Evolutionary conservation across 2,329 filamentous ascomycete species (phyloP).

Genomic region (Colletotrichum liriopes): DNA sequence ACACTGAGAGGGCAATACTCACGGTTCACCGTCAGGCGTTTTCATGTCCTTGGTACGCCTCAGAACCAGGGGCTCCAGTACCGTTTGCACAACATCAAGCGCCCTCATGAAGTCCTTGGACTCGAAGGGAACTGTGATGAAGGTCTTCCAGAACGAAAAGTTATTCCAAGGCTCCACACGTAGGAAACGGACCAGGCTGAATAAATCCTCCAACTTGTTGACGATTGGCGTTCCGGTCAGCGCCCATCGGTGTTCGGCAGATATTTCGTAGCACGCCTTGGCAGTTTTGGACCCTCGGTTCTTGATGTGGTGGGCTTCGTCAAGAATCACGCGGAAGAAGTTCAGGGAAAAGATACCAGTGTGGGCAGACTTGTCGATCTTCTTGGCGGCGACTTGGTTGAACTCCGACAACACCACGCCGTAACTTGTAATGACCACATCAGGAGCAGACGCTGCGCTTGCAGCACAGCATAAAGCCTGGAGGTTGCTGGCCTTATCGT

Average conservation of each 20-base stretch:
- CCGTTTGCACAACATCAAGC: conserved; percentile 96
- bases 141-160: conserved; percentile 99
- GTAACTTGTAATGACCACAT: conserved; percentile 95
- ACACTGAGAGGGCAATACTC: conserved; percentile 42
- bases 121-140: conserved; percentile 97
- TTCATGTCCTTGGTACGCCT: conserved; percentile 98
- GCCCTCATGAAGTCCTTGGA: conserved; percentile 94
- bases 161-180: conserved; percentile 98
- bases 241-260: conserved; percentile 90
- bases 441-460: conserved; percentile 83
- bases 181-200: conserved; percentile 92
- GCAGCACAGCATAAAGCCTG: conserved; percentile 82
- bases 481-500: conserved; percentile 85
- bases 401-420: conserved; percentile 93
- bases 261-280: conserved; percentile 92
- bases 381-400: conserved; percentile 77
- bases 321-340: conserved; percentile 95
- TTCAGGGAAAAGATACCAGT: conserved; percentile 90
- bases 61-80: conserved; percentile 95
- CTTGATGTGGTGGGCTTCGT: conserved; percentile 97
- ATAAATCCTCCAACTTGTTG: conserved; percentile 94
- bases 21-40: conserved; percentile 81
- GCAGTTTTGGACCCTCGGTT: conserved; percentile 92
- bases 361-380: conserved; percentile 76
- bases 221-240: conserved; percentile 97